phyloP scores from a whole-genome alignment of 495 filamentous ascomycete genomes.

The Xylaria grammica region DNA sequence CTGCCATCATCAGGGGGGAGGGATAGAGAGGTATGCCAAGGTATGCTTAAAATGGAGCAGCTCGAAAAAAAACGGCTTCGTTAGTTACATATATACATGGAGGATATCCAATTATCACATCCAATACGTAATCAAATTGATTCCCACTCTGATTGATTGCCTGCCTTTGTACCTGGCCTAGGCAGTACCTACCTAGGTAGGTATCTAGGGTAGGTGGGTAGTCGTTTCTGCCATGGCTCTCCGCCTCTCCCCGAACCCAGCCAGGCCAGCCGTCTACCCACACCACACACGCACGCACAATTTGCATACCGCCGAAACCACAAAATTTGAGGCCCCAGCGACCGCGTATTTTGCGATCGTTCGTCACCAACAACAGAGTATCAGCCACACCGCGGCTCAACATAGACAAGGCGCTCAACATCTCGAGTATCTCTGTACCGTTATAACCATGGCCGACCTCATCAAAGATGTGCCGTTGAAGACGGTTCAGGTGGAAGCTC shows the following conservation, averaged over 20 bases:
- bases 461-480: slow-evolving; percentile 68
- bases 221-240: slow-evolving; percentile 14
- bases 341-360: slow-evolving; percentile 22
- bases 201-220: not conserved
- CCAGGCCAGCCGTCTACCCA: slow-evolving; percentile 5
- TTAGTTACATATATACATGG: not conserved
- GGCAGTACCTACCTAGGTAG: not conserved
- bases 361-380: slow-evolving; percentile 20
- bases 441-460: slow-evolving; percentile 48
- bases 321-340: slow-evolving; percentile 25
- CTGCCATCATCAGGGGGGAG: no score
- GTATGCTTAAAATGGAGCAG: no score
- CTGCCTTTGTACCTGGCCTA: no score
- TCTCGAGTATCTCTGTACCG: slow-evolving; percentile 6
- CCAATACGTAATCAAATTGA: not conserved
- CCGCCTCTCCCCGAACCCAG: slow-evolving; percentile 20
- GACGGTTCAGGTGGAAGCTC: slow-evolving; percentile 82
- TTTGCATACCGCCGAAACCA: slow-evolving; percentile 33
- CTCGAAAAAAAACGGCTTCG: no score
- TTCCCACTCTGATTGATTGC: no score
- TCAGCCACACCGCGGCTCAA: slow-evolving; percentile 19
- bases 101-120: not conserved
- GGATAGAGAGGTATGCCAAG: no score
- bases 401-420: slow-evolving; percentile 5
- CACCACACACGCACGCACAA: slow-evolving; percentile 39